Base-by-base conservation (phyloP, 2,329 filamentous ascomycete genomes). In the Neonectria neomacrospora region DNA sequence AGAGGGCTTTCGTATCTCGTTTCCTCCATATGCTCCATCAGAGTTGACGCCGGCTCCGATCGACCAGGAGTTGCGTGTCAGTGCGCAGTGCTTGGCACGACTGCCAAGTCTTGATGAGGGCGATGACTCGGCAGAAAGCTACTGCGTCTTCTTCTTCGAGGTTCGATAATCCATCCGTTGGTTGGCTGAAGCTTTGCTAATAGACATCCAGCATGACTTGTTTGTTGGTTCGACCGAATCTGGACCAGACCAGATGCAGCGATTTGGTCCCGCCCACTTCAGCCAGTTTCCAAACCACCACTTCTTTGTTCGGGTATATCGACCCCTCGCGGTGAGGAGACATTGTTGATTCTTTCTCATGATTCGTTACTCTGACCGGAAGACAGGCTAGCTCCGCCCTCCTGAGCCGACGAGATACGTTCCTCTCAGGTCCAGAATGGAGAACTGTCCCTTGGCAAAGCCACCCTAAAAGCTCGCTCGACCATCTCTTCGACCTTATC, bases 301-400 rank as follows among this genome's bases (percentile, higher is more conserved):
- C 69, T 87, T 86, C 71, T 88, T 88, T 59, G 81, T 82, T 23
- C 80, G 85, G 11, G 79, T 88, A 5, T 88, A 84, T 66, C 81
- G 86, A 23, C 84, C 82, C 14, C 80, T 78, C 51, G 83, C 82
- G 48, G 85, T 87, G 77, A 77, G 85, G 78, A 39, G 20, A 28
- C 23, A 26, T n/a, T n/a, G 26, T 37, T 30, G 14, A 12, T 44
- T 7, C n/a, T 16, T 16, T 20, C 26, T 32, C 11, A 1, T 41
- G 37, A 12, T 47, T 58, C 18, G 26, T 57, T 42, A 14, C 66
- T 50, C 71, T 73, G 65, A 73, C 51, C 54, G 22, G 5, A 48
- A 53, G 8, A 9, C 54, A 86, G 83, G 78, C 83, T 45, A 78
- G 78, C 47, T 75, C 82, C 11, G 82, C 86, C 22, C 74, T 88